Evolutionary conservation across 2,329 filamentous ascomycete species (phyloP).

Genomic region (Ophiognomonia clavigignenti-juglandacearum): DNA sequence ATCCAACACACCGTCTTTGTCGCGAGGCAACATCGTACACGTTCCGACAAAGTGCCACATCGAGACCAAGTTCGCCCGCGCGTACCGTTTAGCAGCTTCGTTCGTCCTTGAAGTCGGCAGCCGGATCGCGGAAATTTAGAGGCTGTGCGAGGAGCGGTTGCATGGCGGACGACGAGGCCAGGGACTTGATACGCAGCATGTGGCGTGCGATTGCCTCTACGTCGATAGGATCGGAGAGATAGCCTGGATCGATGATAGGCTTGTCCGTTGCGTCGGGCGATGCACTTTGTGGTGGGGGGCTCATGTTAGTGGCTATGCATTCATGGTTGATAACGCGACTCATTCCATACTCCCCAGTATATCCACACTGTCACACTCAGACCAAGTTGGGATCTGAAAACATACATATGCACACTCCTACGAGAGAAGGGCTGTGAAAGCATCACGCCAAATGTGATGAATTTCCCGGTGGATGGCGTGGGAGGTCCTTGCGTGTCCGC

Average conservation of each 20-base stretch:
- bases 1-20: conserved; percentile 7
- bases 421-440: conserved; percentile 54
- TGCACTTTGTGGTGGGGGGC: neutral
- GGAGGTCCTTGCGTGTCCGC: conserved; percentile 19
- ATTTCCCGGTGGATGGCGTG: conserved; percentile 33
- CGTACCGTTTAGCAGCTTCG: neutral
- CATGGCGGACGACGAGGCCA: conserved; percentile 32
- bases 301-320: conserved; percentile 10
- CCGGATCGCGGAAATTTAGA: conserved; percentile 21
- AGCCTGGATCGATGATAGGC: conserved; percentile 48
- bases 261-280: conserved; percentile 25
- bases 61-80: neutral
- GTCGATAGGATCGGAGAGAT: conserved; percentile 45
- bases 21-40: conserved; percentile 11
- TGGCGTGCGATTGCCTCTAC: conserved; percentile 37
- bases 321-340: conserved; percentile 20
- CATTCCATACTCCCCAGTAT: too few relatives aligned
- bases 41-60: conserved; percentile 11
- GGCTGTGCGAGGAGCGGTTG: conserved; percentile 1
- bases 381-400: too few relatives aligned
- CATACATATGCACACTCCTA: conserved; percentile 48
- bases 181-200: conserved; percentile 33
- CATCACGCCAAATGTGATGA: conserved; percentile 46
- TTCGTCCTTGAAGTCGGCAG: conserved; percentile 1
- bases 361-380: too few relatives aligned